These are phyloP conservation scores for Sporothrix curviconia DNA, from an alignment of 2,329 filamentous ascomycete species.

Conservation along the genomic window DNA sequence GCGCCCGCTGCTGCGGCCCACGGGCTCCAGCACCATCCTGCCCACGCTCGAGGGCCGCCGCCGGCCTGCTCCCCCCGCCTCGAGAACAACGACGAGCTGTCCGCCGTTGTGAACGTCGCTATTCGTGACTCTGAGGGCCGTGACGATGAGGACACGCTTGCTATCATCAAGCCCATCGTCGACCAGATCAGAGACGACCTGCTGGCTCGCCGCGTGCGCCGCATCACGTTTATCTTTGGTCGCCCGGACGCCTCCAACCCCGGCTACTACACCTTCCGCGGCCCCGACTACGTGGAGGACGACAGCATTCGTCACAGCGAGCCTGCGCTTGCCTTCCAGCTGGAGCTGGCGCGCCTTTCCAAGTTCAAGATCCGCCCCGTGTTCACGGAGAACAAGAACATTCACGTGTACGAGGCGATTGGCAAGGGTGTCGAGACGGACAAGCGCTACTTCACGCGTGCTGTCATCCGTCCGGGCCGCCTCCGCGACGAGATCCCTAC, in stretches of 20 bases:
- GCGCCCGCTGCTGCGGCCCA: slow-evolving; percentile 31
- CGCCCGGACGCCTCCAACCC: slow-evolving; percentile 91
- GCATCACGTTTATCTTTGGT: slow-evolving; percentile 93
- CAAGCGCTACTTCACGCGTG: slow-evolving; percentile 97
- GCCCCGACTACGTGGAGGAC: slow-evolving; percentile 82
- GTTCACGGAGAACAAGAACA: slow-evolving; percentile 98
- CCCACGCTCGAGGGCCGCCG: slow-evolving; percentile 71
- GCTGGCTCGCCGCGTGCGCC: slow-evolving; percentile 71
- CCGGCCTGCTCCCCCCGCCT: slow-evolving; percentile 48
- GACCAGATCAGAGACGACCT: slow-evolving; percentile 79
- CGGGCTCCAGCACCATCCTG: slow-evolving; percentile 48
- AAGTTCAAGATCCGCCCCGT: slow-evolving; percentile 99
- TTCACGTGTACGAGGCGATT: slow-evolving; percentile 95
- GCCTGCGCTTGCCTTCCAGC: slow-evolving; percentile 95
- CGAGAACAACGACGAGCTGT: slow-evolving; percentile 67
- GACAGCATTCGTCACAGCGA: slow-evolving; percentile 95
- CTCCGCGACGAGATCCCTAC: slow-evolving; percentile 96
- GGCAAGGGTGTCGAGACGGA: slow-evolving; percentile 93
- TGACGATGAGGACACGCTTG: slow-evolving; percentile 73
- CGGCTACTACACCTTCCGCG: slow-evolving; percentile 97
- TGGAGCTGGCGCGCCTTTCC: slow-evolving; percentile 85
- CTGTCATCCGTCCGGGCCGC: slow-evolving; percentile 87
- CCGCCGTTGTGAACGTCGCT: slow-evolving; percentile 86
- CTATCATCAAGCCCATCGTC: slow-evolving; percentile 68
- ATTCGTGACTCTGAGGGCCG: slow-evolving; percentile 79